These are phyloP conservation scores for Neonectria faginata DNA, from an alignment of 2,329 filamentous ascomycete genomes.

Conservation along the genomic window DNA sequence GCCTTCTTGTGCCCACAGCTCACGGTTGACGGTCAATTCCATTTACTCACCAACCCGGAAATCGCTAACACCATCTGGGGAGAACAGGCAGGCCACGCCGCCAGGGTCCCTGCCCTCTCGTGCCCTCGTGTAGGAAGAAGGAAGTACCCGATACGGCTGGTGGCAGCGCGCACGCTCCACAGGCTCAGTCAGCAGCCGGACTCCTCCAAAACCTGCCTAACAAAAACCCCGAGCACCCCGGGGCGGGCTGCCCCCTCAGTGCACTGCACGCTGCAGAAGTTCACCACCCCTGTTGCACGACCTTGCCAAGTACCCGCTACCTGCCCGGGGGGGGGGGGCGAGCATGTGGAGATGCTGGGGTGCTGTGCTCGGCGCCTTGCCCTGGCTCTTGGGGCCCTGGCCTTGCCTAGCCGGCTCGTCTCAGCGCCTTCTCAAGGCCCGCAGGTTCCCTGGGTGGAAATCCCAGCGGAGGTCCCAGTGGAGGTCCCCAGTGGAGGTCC, in stretches of 20 bases:
- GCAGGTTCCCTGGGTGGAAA: slow-evolving; percentile 9
- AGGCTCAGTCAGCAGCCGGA: slow-evolving; percentile 16
- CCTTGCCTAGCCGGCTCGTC: slow-evolving; percentile 37
- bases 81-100: slow-evolving; percentile 1
- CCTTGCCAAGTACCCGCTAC: slow-evolving; percentile 28
- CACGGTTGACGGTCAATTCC: slow-evolving; percentile 3
- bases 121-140: slow-evolving; percentile 14
- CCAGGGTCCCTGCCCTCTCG: slow-evolving; percentile 20
- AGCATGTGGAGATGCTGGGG: slow-evolving; percentile 14
- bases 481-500: slow-evolving; percentile 5
- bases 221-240: slow-evolving; percentile 8
- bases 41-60: slow-evolving; percentile 17
- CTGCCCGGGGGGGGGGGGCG: slow-evolving; percentile 5
- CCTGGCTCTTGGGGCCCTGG: slow-evolving; percentile 24
- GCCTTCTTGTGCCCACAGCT: slow-evolving; percentile 8
- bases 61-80: slow-evolving; percentile 21
- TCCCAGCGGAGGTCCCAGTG: slow-evolving; percentile 9
- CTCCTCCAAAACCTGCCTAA: slow-evolving; percentile 6
- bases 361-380: slow-evolving; percentile 17
- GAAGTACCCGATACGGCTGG: slow-evolving; percentile 32
- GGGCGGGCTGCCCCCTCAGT: background rate
- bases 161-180: slow-evolving; percentile 23
- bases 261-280: slow-evolving; percentile 12
- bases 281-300: slow-evolving; percentile 40
- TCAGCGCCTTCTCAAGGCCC: slow-evolving; percentile 35